Base-by-base conservation (phyloP, 345 rosid genomes). In the Bruguiera sexangula region DNA sequence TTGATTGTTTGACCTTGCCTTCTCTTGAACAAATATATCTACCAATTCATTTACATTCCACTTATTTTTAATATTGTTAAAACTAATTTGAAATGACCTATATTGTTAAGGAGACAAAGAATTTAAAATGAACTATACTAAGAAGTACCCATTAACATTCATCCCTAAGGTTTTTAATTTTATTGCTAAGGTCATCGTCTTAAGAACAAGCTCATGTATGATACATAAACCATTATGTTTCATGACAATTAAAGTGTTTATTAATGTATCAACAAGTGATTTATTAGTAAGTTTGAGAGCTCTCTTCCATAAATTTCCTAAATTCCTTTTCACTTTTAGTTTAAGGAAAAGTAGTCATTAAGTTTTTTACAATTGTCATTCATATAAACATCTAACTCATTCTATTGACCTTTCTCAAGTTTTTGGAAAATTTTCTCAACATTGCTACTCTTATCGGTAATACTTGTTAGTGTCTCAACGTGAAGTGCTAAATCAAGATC, bases 241-340 rank as follows among this genome's bases (percentile, higher is more conserved):
- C 22, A 18, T 52, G 7, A 6, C 15, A 18, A 22, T 52, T 6
- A 52, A 52, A 20, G n/a, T 52, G n/a, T 5, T 16, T 22, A 20
- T 52, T 19, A 52, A 52, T 52, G 56, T 20, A 16, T 1, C 10
- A 52, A 3, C 6, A 4, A 52, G 56, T 4, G 56, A 52, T 22
- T 11, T 8, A 11, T 21, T 1, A 21, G 15, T 24, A 24, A 24
- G 10, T 56, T n/a, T n/a, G 21, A 20, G 53, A 72, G 2, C 4
- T 0, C 1, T 63, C 32, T 75, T 79, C 46, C 67, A 71, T 18
- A 32, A 22, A 53, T 11, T 64, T 69, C 16, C 65, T 31, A 46
- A 39, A 65, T 60, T 74, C 46, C 32, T 54, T 65, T 26, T 54
- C 61, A 74, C 5, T 69, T 19, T 69, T 20, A 65, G 34, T 69